Conservation (phyloP, 2,329 filamentous ascomycete species). For the Neonectria sp. region DNA sequence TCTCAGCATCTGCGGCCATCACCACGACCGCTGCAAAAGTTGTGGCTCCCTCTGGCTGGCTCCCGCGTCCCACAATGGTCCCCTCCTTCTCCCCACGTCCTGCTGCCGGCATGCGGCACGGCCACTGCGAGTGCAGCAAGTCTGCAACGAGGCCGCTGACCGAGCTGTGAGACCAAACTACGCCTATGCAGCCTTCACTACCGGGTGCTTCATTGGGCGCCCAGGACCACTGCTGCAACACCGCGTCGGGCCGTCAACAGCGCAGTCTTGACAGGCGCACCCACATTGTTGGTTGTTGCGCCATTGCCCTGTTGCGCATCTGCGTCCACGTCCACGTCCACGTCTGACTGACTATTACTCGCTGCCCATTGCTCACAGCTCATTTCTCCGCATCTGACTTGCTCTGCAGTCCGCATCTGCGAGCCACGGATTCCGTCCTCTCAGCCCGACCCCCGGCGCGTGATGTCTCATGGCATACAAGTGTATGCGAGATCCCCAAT, state of each 20-base stretch:
- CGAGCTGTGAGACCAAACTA: conserved; percentile 20
- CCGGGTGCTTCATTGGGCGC: conserved; percentile 24
- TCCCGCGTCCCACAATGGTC: background rate
- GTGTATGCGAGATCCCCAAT: conserved; percentile 36
- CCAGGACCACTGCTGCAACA: conserved; percentile 3
- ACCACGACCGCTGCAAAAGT: conserved; percentile 15
- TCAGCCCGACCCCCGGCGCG: background rate
- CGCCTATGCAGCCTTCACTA: conserved; percentile 5
- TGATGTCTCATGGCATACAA: conserved; percentile 37
- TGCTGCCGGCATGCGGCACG: conserved; percentile 12
- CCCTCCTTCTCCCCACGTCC: conserved; percentile 10
- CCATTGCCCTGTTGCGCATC: background rate
- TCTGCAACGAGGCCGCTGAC: conserved; percentile 2
- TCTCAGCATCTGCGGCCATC: conserved; percentile 16
- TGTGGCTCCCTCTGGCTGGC: conserved; percentile 35
- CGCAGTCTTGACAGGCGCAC: conserved; percentile 18
- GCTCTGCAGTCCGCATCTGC: background rate
- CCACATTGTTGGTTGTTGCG: background rate
- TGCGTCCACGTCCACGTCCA: background rate
- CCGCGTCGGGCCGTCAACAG: conserved; percentile 29
- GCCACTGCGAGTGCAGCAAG: background rate
- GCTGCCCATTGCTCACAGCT: conserved; percentile 5
- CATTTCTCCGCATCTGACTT: background rate
- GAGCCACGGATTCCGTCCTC: background rate
- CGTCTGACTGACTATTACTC: background rate